A percentile compares a stretch with the other conserved stretches of the same genome.
phyloP scores from a whole-genome alignment of 1,139 yeast genomes.

The Hanseniaspora gamundiae region DNA sequence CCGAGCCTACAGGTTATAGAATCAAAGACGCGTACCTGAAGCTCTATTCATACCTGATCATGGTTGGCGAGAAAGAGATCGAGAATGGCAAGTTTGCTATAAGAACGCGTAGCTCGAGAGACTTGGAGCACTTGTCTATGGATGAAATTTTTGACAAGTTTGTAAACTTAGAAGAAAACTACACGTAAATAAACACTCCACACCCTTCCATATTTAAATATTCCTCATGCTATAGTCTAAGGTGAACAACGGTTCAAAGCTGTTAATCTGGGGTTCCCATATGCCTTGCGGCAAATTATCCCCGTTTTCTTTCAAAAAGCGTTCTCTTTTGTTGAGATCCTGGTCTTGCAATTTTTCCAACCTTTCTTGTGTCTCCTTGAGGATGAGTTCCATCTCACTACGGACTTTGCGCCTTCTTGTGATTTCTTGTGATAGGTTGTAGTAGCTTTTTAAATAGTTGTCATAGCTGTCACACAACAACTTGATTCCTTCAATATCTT shows the following conservation, averaged over 20 bases:
- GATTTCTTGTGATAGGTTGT: conserved; percentile 37
- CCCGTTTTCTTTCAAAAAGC: conserved; percentile 35
- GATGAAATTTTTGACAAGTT: conserved; percentile 41
- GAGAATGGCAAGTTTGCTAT: conserved; percentile 51
- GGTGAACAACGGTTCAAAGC: conserved; percentile 18
- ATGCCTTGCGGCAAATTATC: conserved; percentile 42
- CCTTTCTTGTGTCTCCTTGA: conserved; percentile 30
- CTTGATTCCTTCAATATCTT: conserved; percentile 21
- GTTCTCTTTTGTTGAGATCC: conserved; percentile 31
- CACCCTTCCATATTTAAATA: neutral
- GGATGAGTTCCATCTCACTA: conserved; percentile 27
- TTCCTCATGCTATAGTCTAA: conserved; percentile 16
- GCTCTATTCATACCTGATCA: conserved; percentile 68
- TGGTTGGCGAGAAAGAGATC: conserved; percentile 82
- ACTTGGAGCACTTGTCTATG: conserved; percentile 32
- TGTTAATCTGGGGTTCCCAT: conserved; percentile 34
- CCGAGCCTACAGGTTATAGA: conserved; percentile 70
- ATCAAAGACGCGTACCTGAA: conserved; percentile 65
- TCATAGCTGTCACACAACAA: conserved; percentile 36
- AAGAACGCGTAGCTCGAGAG: conserved; percentile 47
- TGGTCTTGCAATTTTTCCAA: conserved; percentile 28
- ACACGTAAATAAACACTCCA: neutral
- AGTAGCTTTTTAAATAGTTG: conserved; percentile 37
- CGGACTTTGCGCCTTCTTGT: conserved; percentile 35
- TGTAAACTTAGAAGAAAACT: conserved; percentile 34